Evolutionary conservation across 2,329 filamentous ascomycete genomes (phyloP), one percentile per base, ranked within the genome.

Genomic region (Apiospora koreana): DNA sequence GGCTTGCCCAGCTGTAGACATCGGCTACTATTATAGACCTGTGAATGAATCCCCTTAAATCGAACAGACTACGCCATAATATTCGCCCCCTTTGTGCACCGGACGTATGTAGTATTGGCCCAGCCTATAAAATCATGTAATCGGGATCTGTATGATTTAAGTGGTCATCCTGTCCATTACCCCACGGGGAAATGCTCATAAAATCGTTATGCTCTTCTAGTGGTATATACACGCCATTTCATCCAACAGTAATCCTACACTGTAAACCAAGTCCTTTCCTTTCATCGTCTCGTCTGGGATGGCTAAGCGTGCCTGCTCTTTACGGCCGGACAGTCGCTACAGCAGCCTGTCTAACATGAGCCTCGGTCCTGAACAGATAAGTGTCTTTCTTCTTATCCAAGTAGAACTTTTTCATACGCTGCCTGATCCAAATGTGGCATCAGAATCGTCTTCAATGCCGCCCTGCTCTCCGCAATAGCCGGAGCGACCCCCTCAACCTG

Each of bases 401-500:
- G 77, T 54, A 89, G 71, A 18, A 87, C 83, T 50, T 80, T 79
- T 69, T 88, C 86, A 69, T 87, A 86, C 71, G 82, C 78, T 45
- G 81, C 80, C 43, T 78, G 77, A 38, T 82, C 81, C 31, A 89
- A 76, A 71, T 86, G 81, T 62, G 80, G 78, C 45, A 84, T 80
- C 70, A 90, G 74, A 45, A 86, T 82, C 18, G 82, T 82, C 74
- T 85, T 85, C 68, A 90, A 74, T 3, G 85, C 83, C 1, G 86
- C 87, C 67, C 80, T 82, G 73, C 83, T 87, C 69, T 80, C 83
- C 23, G 74, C 77, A 21, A 90, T 83, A 43, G 85, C 83, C 1
- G 86, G 85, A 7, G 84, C 74, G 4, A 90, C 80, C 8, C 84
- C 86, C 1, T 86, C 84, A 18, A 88, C 84, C 78, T 89, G 88